A percentile compares a stretch with the other conserved stretches of the same genome.
phyloP scores from a whole-genome alignment of 2,329 filamentous ascomycete genomes.

The Alternaria dauci region DNA sequence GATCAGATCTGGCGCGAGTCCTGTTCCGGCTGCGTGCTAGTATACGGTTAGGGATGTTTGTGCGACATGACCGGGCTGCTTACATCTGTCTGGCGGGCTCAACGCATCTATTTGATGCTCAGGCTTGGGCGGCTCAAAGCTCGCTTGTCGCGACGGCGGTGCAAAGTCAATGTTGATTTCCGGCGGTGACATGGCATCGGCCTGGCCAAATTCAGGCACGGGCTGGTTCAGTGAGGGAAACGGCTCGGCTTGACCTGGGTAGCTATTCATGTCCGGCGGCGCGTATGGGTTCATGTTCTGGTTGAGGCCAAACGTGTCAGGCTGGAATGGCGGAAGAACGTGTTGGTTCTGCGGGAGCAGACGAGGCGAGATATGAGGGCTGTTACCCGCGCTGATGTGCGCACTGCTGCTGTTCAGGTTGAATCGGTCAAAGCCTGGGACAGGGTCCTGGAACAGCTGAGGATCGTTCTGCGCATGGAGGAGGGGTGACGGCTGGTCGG shows the following conservation, averaged over 20 bases:
- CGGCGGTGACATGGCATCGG: constrained; percentile 83
- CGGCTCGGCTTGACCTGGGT: constrained; percentile 58
- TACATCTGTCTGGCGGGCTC: constrained; percentile 76
- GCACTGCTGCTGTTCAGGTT: constrained; percentile 64
- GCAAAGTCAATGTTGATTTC: constrained; percentile 95
- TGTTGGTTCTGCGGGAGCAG: constrained; percentile 75
- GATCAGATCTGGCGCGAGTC: constrained; percentile 68
- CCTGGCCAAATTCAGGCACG: constrained; percentile 70
- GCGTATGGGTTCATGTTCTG: constrained; percentile 58
- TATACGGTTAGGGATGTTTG: constrained; percentile 28
- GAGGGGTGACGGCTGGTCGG: constrained; percentile 80
- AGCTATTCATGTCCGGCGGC: constrained; percentile 60
- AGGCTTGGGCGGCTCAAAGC: constrained; percentile 71
- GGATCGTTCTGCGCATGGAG: constrained; percentile 76
- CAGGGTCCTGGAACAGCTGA: constrained; percentile 74
- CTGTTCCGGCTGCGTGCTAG: constrained; percentile 64
- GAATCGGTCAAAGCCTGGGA: constrained; percentile 80
- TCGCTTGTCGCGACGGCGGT: constrained; percentile 72
- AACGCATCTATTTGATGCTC: constrained; percentile 76
- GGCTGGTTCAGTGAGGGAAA: constrained; percentile 60
- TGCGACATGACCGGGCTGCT: constrained; percentile 47
- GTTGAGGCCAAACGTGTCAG: constrained; percentile 58
- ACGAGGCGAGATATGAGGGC: constrained; percentile 74
- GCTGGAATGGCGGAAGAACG: constrained; percentile 58
- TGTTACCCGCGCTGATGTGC: constrained; percentile 70